phyloP scores from a whole-genome alignment of 805 yeast genomes.

The Saturnispora diversa region DNA sequence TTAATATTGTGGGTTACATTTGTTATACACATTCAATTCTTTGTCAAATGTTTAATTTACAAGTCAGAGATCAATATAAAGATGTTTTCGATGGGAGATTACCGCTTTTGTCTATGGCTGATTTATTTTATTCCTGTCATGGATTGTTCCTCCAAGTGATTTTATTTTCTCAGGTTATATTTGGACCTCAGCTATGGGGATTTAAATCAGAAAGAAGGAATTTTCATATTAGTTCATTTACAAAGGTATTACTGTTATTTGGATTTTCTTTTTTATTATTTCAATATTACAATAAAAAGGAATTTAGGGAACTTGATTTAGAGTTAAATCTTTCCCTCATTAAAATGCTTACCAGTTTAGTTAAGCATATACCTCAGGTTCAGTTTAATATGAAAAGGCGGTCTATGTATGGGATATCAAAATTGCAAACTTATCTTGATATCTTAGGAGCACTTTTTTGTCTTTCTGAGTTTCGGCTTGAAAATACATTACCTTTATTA shows the following conservation, averaged over 20 bases:
- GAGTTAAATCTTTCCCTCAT: slow-evolving; percentile 36
- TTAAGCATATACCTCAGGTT: slow-evolving; percentile 47
- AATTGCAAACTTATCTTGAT: slow-evolving; percentile 34
- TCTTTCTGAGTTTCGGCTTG: slow-evolving; percentile 33
- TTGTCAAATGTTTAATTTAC: slow-evolving; percentile 34
- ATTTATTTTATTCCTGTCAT: slow-evolving; percentile 40
- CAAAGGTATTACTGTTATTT: slow-evolving; percentile 16
- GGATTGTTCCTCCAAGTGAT: slow-evolving; percentile 37
- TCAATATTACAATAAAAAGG: slow-evolving; percentile 7
- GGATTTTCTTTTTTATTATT: slow-evolving; percentile 16
- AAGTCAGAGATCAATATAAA: slow-evolving; percentile 27
- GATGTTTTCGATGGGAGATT: slow-evolving; percentile 26
- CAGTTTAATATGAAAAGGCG: slow-evolving; percentile 33
- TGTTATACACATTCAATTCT: slow-evolving; percentile 36
- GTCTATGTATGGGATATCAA: slow-evolving; percentile 41
- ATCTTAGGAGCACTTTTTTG: slow-evolving; percentile 36
- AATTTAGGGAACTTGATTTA: slow-evolving; percentile 30
- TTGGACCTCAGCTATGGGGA: slow-evolving; percentile 29
- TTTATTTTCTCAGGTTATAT: slow-evolving; percentile 32
- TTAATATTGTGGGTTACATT: slow-evolving; percentile 42
- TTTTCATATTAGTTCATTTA: slow-evolving; percentile 22
- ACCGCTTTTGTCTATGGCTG: slow-evolving; percentile 39
- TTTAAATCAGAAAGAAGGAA: slow-evolving; percentile 26
- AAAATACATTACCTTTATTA: slow-evolving; percentile 24
- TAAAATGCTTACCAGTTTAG: slow-evolving; percentile 36